Base-by-base conservation (phyloP, 352 stramenopile species). In the Globisporangium polare region DNA sequence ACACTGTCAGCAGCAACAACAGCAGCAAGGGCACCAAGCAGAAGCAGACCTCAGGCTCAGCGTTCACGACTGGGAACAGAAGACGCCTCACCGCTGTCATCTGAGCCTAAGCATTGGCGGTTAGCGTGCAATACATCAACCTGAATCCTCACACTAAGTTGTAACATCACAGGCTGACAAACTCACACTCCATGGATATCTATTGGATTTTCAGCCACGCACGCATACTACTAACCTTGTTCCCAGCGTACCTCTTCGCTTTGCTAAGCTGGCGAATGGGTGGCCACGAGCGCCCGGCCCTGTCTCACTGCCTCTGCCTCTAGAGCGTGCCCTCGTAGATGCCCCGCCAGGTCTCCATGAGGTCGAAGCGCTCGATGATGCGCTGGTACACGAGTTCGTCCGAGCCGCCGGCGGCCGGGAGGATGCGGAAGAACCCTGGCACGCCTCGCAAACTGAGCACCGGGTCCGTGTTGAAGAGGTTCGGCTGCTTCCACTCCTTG, bases 401-500 rank as follows among this genome's bases (percentile, higher is more conserved):
- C 33, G 59, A 52, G 20, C 37, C 43, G n/a, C 33, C 24, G 51
- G 50, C 15, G 62, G 55, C 27, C 59, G 58, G 35, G 0, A 63
- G 42, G 42, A 83, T 72, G 20, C 68, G 67, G 42, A 78, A 87
- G 58, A 90, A 77, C 35, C 69, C 69, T 12, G 81, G 81, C 37
- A 90, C 81, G 24, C 76, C 68, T 17, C 80, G 74, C 17, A 90
- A 62, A 6, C 72, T 66, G 13, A 89, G 58, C 31, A 83, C 70
- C 37, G 62, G 68, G 61, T 90, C 81, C 27, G 69, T 65, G 13
- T 78, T 86, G 68, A 83, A 92, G 29, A 72, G 47, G 39, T 83
- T 89, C 13, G 68, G 68, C 39, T 77, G 67, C 53, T 78, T 88
- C 84, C 84, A 94, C 45, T 83, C 70, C 5, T 70, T 59, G 55